phyloP scores from a whole-genome alignment of 192 early-diverging fungal genomes.

The Coemansia reversa region DNA sequence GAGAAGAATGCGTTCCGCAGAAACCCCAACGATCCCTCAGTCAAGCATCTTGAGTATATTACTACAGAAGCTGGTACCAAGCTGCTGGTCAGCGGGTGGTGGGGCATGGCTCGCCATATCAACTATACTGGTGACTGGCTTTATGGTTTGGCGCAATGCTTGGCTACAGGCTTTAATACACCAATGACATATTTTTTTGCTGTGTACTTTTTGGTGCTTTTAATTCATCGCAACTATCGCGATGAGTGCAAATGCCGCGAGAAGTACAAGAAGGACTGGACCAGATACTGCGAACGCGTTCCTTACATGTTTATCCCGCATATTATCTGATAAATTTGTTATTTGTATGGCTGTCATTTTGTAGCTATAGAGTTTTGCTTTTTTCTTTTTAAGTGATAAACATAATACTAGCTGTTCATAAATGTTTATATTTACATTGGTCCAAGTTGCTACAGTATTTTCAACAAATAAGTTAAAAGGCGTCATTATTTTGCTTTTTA shows the following conservation, averaged over 20 bases:
- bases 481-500: too few relatives aligned
- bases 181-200: slow-evolving; percentile 93
- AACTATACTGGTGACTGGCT: slow-evolving; percentile 98
- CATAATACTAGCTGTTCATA: background rate
- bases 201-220: slow-evolving; percentile 86
- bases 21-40: slow-evolving; percentile 58
- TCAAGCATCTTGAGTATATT: slow-evolving; percentile 81
- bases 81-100: slow-evolving; percentile 88
- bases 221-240: slow-evolving; percentile 84
- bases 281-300: slow-evolving; percentile 76
- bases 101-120: slow-evolving; percentile 90
- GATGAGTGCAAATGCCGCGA: slow-evolving; percentile 87
- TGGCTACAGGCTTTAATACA: slow-evolving; percentile 78
- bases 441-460: too few relatives aligned
- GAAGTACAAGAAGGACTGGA: slow-evolving; percentile 96
- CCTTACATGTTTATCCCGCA: slow-evolving; percentile 84
- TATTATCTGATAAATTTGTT: slow-evolving; percentile 50
- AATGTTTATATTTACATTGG: background rate
- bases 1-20: slow-evolving; percentile 90
- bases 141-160: slow-evolving; percentile 85
- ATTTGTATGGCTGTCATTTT: background rate
- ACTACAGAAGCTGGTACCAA: slow-evolving; percentile 77
- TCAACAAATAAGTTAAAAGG: too few relatives aligned
- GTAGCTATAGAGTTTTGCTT: background rate
- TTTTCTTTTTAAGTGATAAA: background rate